Conservation (phyloP, 306 rosid species). For the Geum urbanum region DNA sequence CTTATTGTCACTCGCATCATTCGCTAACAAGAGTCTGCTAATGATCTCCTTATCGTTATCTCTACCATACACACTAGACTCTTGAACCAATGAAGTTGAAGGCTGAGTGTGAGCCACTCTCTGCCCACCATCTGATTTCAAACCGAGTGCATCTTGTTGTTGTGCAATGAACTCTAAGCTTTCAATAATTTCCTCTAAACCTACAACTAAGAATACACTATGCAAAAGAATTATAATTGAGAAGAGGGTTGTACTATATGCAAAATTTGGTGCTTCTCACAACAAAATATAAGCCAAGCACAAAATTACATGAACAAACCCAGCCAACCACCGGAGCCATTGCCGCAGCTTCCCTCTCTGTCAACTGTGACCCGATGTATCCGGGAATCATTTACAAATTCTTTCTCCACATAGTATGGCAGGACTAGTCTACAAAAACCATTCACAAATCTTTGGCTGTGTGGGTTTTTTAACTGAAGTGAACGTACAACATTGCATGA, state of each 20-base stretch:
- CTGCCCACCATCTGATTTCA: not conserved
- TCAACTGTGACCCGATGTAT: conserved; percentile 19
- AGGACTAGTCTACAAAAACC: conserved; percentile 29
- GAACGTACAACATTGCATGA: conserved; percentile 21
- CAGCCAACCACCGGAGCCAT: conserved; percentile 25
- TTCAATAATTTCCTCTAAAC: conserved; percentile 39
- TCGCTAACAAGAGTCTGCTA: not conserved
- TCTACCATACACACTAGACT: not conserved
- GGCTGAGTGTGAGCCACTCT: not conserved
- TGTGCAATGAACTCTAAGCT: not conserved
- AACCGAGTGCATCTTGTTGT: not conserved
- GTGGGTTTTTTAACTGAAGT: conserved; percentile 8
- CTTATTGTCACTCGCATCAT: not conserved
- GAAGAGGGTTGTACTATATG: conserved; percentile 13
- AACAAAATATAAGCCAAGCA: conserved; percentile 43
- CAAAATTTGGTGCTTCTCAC: conserved; percentile 34
- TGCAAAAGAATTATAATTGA: conserved; percentile 23
- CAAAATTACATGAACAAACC: conserved; percentile 43
- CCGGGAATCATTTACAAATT: conserved; percentile 36
- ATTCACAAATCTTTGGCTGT: conserved; percentile 32
- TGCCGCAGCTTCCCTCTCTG: conserved; percentile 31
- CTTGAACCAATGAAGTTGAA: not conserved
- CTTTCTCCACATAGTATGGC: conserved; percentile 32
- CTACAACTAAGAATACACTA: conserved; percentile 45
- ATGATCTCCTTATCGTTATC: not conserved